Percentiles rank a stretch among this genome's conserved stretches.
Conservation (phyloP, 371 early-diverging fungal genomes). For the Batrachochytrium dendrobatidis region DNA sequence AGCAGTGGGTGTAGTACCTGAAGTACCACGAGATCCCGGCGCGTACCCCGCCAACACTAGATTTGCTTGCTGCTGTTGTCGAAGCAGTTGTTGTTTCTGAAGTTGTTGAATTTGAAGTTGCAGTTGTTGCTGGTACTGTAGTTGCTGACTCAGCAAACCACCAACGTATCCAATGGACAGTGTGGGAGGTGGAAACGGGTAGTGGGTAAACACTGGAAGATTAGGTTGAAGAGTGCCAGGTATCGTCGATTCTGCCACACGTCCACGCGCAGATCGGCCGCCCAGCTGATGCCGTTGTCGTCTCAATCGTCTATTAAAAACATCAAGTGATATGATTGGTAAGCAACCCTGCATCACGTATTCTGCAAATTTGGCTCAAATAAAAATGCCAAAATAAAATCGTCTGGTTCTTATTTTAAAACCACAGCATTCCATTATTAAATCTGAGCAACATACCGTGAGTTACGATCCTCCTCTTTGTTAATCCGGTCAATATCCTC, state of each 20-base stretch:
- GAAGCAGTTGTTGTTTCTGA: neutral
- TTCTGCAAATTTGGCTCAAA: too few species aligned
- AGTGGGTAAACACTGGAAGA: neutral
- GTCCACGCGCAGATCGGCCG: neutral
- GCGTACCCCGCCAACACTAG: neutral
- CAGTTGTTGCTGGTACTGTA: neutral
- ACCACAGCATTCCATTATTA: too few species aligned
- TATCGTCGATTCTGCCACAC: neutral
- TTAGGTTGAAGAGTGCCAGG: neutral
- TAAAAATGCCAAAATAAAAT: too few species aligned
- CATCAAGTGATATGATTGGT: too few species aligned
- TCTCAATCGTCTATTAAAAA: slow-evolving; percentile 1
- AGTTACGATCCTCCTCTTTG: slow-evolving; percentile 73
- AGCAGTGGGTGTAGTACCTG: too few species aligned
- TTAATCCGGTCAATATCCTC: slow-evolving; percentile 74
- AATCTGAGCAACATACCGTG: slow-evolving; percentile 51
- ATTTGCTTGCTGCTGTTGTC: neutral
- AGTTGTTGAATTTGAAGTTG: neutral
- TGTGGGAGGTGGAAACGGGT: neutral
- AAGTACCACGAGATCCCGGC: too few species aligned
- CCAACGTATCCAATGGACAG: neutral
- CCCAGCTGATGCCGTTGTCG: neutral
- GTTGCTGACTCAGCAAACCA: neutral
- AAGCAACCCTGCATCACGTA: too few species aligned
- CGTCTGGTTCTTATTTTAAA: too few species aligned